These are phyloP conservation scores for Fusarium tjaetaba DNA, from an alignment of 2,329 filamentous ascomycete genomes.

Conservation along the genomic window DNA sequence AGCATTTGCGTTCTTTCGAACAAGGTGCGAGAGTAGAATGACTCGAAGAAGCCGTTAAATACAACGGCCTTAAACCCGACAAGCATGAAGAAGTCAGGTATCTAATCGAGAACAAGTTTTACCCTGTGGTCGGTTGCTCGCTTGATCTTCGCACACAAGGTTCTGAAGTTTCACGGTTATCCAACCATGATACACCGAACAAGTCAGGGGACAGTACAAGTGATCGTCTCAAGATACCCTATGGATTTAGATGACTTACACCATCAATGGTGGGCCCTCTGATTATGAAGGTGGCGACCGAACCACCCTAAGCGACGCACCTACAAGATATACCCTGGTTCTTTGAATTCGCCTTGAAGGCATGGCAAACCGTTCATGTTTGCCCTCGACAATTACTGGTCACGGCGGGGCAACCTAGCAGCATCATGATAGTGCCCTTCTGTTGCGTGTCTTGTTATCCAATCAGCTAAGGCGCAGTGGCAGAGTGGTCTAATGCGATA, in stretches of 20 bases:
- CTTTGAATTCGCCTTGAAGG: background rate
- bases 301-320: background rate
- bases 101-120: background rate
- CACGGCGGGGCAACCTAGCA: background rate
- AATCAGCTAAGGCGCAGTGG: constrained; percentile 23
- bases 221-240: background rate
- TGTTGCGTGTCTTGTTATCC: rapidly evolving
- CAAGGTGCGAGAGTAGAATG: background rate
- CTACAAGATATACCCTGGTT: background rate
- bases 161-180: background rate
- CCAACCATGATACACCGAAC: background rate
- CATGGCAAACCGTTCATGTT: background rate
- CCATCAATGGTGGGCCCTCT: background rate
- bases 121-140: background rate
- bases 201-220: background rate
- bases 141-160: background rate
- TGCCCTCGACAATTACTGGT: background rate
- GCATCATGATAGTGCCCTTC: rapidly evolving
- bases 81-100: background rate
- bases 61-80: background rate
- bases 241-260: background rate
- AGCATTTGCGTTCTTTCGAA: background rate
- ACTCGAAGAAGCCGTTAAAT: background rate
- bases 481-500: constrained; percentile 31
- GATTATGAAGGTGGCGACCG: background rate